Evolutionary conservation across 1,139 yeast species (phyloP).

Genomic region (Debaryomyces subglobosus): DNA sequence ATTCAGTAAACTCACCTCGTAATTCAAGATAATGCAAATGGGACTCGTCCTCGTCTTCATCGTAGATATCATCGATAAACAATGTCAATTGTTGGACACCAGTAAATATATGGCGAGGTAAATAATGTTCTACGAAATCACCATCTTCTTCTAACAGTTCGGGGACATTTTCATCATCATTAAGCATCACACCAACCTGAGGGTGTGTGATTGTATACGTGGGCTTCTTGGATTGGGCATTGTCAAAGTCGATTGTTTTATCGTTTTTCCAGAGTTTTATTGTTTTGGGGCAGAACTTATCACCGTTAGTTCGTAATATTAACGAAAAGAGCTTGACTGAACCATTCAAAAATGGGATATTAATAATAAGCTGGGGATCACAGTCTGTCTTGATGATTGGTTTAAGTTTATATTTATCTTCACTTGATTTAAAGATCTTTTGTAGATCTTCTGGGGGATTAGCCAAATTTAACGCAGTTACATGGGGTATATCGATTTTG

Average conservation of each 20-base stretch:
- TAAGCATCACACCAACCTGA: constrained; percentile 48
- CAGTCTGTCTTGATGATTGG: constrained; percentile 72
- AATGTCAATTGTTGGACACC: constrained; percentile 70
- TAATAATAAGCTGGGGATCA: constrained; percentile 76
- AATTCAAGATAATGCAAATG: constrained; percentile 73
- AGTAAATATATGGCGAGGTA: constrained; percentile 76
- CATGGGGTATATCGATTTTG: constrained; percentile 61
- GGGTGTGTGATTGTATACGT: constrained; percentile 66
- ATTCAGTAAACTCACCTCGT: constrained; percentile 74
- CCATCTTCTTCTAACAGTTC: constrained; percentile 34
- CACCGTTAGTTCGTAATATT: constrained; percentile 67
- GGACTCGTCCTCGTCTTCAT: constrained; percentile 58
- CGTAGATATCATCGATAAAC: constrained; percentile 69
- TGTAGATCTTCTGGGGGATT: constrained; percentile 54
- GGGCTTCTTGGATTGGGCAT: constrained; percentile 53
- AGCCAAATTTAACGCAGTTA: constrained; percentile 66
- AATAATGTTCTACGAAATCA: constrained; percentile 79
- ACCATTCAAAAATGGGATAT: constrained; percentile 74
- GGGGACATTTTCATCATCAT: constrained; percentile 37
- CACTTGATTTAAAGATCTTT: constrained; percentile 51
- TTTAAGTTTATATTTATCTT: constrained; percentile 42
- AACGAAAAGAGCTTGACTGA: constrained; percentile 75
- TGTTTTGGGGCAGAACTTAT: constrained; percentile 64
- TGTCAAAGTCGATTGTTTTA: constrained; percentile 69
- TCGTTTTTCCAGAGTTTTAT: constrained; percentile 77